Conservation (phyloP, 345 rosid species). For the Carallia brachiata region DNA sequence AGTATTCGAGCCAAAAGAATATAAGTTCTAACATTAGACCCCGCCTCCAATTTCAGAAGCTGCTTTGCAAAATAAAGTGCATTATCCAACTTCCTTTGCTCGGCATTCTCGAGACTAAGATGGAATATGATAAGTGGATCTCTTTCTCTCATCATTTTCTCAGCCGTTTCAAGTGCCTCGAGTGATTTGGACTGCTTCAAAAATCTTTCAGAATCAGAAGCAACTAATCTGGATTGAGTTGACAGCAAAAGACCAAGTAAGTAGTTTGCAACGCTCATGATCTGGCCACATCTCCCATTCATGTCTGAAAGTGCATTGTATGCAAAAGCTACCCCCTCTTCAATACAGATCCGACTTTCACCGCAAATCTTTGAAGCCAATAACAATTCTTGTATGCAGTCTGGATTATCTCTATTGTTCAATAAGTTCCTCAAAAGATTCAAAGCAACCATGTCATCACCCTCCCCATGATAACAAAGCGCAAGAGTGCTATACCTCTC, state of each 20-base stretch:
- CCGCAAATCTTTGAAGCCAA: constrained; percentile 68
- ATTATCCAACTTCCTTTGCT: constrained; percentile 72
- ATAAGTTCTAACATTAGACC: constrained; percentile 56
- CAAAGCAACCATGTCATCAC: constrained; percentile 60
- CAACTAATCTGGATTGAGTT: constrained; percentile 45
- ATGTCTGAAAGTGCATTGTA: constrained; percentile 41
- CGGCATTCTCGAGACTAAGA: constrained; percentile 70
- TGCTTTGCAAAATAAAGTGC: constrained; percentile 54
- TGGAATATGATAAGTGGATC: constrained; percentile 42
- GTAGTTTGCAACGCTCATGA: constrained; percentile 49
- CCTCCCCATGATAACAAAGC: constrained; percentile 66
- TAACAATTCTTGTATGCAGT: constrained; percentile 48
- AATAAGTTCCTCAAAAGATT: constrained; percentile 61
- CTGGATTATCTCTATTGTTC: constrained; percentile 47
- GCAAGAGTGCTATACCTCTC: constrained; percentile 57
- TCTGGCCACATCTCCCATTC: constrained; percentile 39
- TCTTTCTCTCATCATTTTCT: constrained; percentile 39
- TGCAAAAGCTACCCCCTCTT: constrained; percentile 59
- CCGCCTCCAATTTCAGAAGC: constrained; percentile 57
- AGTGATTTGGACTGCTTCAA: constrained; percentile 58
- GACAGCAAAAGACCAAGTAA: constrained; percentile 55
- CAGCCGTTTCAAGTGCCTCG: constrained; percentile 48
- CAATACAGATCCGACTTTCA: constrained; percentile 24
- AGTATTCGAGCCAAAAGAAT: constrained; percentile 60
- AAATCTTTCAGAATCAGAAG: constrained; percentile 51